Percentiles rank a stretch among this genome's conserved stretches.
Conservation (phyloP, 768 basidiomycete genomes). For the Butyriboletus loyo region DNA sequence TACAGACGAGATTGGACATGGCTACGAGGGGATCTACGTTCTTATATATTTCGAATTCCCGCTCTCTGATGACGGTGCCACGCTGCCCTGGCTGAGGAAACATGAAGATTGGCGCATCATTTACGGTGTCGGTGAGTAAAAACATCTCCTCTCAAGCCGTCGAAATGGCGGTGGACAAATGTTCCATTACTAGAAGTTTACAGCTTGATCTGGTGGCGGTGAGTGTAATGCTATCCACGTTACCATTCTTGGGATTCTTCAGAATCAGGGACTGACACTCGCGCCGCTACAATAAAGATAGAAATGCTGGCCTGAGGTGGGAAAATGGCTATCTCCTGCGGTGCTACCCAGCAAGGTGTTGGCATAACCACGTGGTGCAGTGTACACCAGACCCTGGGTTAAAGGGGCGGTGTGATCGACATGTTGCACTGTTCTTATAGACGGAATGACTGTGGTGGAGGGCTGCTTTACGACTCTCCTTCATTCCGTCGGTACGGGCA, state of each 20-base stretch:
- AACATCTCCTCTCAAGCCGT: background rate
- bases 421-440: background rate
- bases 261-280: too few species aligned
- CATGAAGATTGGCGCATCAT: conserved; percentile 25
- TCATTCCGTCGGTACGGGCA: too few species aligned
- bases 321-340: background rate
- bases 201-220: conserved; percentile 78
- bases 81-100: conserved; percentile 18
- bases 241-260: background rate
- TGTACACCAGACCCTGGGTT: background rate
- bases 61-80: background rate
- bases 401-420: background rate
- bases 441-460: too few species aligned
- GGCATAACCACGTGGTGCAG: background rate
- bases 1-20: conserved; percentile 7
- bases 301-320: too few species aligned
- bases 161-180: background rate
- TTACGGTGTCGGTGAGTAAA: conserved; percentile 19
- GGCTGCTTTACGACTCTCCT: background rate
- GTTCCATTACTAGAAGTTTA: conserved; percentile 53
- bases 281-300: too few species aligned
- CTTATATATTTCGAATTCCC: background rate
- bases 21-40: background rate
- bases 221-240: conserved; percentile 44
- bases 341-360: background rate